phyloP scores from a whole-genome alignment of 2,329 filamentous ascomycete species.

The Venturiaceae sp. region DNA sequence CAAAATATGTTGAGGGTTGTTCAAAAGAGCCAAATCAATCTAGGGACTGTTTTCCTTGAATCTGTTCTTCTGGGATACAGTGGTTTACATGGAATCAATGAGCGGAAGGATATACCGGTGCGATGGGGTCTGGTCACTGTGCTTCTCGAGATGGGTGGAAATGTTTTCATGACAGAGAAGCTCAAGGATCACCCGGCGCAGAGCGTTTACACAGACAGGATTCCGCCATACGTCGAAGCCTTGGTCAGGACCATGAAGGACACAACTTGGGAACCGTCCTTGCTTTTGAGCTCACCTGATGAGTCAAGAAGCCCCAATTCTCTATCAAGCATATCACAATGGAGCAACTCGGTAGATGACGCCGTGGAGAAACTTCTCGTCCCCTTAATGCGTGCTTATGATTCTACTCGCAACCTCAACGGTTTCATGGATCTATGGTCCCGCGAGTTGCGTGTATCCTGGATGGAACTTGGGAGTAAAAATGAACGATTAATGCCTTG shows the following conservation, averaged over 20 bases:
- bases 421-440: conserved; percentile 5
- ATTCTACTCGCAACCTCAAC: not conserved
- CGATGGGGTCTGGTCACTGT: conserved; percentile 33
- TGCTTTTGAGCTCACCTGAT: not conserved
- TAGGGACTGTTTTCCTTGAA: not conserved
- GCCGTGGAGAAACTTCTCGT: not conserved
- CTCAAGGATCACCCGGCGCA: not conserved
- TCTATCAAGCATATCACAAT: not conserved
- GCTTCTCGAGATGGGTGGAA: conserved; percentile 35
- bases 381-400: conserved; percentile 2
- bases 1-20: conserved; percentile 16
- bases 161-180: conserved; percentile 28
- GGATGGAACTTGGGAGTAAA: not conserved
- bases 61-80: not conserved
- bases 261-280: not conserved
- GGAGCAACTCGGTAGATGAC: not conserved
- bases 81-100: not conserved
- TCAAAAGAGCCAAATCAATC: not conserved
- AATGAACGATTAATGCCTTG: not conserved
- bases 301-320: not conserved
- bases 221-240: conserved; percentile 5
- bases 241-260: not conserved
- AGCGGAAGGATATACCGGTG: conserved; percentile 6
- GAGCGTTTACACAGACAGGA: not conserved
- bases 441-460: not conserved